Conservation (phyloP, 257 asterid genomes). For the Przewalskia tangutica region DNA sequence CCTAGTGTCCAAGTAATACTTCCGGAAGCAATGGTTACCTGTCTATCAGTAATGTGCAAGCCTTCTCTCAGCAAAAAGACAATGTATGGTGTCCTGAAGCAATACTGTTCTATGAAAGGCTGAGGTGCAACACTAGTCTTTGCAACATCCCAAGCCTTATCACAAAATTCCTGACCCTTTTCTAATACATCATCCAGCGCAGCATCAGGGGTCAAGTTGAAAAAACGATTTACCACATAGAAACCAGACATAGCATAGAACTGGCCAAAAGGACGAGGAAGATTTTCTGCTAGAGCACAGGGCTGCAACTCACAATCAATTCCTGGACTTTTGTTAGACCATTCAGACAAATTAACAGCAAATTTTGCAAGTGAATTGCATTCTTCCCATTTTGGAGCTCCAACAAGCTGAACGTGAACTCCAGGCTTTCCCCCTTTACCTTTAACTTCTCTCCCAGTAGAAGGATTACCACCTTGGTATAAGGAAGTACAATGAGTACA, state of each 20-base stretch:
- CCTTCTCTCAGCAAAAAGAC: slow-evolving; percentile 84
- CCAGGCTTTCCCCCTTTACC: slow-evolving; percentile 40
- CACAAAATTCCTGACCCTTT: slow-evolving; percentile 33
- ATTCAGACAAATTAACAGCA: slow-evolving; percentile 73
- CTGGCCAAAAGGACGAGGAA: slow-evolving; percentile 75
- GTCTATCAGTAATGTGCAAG: slow-evolving; percentile 63
- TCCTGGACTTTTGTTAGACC: slow-evolving; percentile 56
- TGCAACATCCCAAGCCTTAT: slow-evolving; percentile 61
- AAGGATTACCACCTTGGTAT: slow-evolving; percentile 37
- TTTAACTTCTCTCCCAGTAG: slow-evolving; percentile 29
- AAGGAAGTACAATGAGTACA: slow-evolving; percentile 63
- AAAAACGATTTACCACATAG: slow-evolving; percentile 54
- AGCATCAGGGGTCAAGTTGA: slow-evolving; percentile 29
- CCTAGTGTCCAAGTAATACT: slow-evolving; percentile 98
- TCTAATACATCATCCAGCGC: slow-evolving; percentile 26
- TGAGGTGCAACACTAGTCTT: slow-evolving; percentile 76
- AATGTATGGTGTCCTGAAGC: slow-evolving; percentile 64
- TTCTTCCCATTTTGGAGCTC: slow-evolving; percentile 86
- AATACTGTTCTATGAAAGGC: slow-evolving; percentile 93
- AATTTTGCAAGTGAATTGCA: slow-evolving; percentile 68
- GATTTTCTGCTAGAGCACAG: slow-evolving; percentile 63
- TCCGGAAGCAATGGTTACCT: slow-evolving; percentile 68
- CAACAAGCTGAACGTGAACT: slow-evolving; percentile 49
- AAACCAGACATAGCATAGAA: slow-evolving; percentile 95
- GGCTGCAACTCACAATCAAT: slow-evolving; percentile 76